A percentile compares a stretch with the other conserved stretches of the same genome.
phyloP scores from a whole-genome alignment of 2,329 filamentous ascomycete species.

The Westerdykella sp. region DNA sequence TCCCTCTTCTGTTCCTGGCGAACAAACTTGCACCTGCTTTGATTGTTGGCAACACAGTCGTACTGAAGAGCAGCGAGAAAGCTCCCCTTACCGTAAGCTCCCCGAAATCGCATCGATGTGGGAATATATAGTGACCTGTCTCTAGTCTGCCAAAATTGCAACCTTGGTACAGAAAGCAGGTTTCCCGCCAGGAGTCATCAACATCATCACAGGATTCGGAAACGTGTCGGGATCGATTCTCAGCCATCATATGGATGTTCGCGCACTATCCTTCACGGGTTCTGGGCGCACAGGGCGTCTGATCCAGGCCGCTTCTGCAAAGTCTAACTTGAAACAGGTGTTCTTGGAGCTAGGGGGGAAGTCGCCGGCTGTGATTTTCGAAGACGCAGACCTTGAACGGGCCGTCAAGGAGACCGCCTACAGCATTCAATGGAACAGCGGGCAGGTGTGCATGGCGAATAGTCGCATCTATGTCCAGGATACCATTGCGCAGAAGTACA shows the following conservation, averaged over 20 bases:
- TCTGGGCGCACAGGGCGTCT: slow-evolving; percentile 81
- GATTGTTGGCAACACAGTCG: slow-evolving; percentile 31
- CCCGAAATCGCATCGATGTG: slow-evolving; percentile 61
- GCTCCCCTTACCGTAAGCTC: slow-evolving; percentile 70
- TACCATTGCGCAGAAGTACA: slow-evolving; percentile 43
- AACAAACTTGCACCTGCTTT: slow-evolving; percentile 25
- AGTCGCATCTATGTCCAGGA: slow-evolving; percentile 54
- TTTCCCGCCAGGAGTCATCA: slow-evolving; percentile 74
- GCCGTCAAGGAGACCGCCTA: slow-evolving; percentile 51
- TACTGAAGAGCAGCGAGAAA: slow-evolving; percentile 31
- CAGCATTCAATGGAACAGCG: slow-evolving; percentile 51
- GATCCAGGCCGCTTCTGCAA: slow-evolving; percentile 64
- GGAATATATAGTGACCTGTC: slow-evolving; percentile 54
- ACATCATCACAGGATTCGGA: slow-evolving; percentile 73
- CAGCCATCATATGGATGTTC: slow-evolving; percentile 73
- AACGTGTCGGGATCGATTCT: slow-evolving; percentile 71
- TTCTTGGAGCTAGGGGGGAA: slow-evolving; percentile 83
- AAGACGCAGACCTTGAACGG: slow-evolving; percentile 72
- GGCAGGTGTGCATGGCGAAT: slow-evolving; percentile 57
- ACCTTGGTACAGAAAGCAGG: slow-evolving; percentile 72
- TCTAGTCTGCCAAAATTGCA: slow-evolving; percentile 69
- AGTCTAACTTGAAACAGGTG: slow-evolving; percentile 77
- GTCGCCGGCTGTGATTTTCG: slow-evolving; percentile 76
- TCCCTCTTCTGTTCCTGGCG: slow-evolving; percentile 23
- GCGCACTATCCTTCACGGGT: slow-evolving; percentile 77